Conservation (phyloP, 306 rosid species). For the Begonia fuchsioides region DNA sequence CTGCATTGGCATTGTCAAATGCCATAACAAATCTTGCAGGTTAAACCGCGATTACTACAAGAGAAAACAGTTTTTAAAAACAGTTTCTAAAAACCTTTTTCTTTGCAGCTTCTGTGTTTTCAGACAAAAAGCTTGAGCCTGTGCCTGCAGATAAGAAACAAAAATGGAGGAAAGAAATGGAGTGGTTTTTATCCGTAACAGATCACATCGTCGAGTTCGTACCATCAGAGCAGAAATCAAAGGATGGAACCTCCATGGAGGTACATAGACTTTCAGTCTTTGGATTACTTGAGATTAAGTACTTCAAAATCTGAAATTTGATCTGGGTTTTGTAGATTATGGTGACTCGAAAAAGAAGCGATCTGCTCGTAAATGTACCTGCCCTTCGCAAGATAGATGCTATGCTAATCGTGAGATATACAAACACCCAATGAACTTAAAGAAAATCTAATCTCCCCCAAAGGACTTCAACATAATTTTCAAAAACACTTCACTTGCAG, state of each 20-base stretch:
- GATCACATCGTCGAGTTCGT: slow-evolving; percentile 83
- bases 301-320: no score
- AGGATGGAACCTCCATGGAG: slow-evolving; percentile 77
- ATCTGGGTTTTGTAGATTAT: slow-evolving; percentile 36
- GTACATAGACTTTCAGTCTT: slow-evolving; percentile 13
- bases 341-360: slow-evolving; percentile 82
- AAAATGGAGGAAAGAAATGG: slow-evolving; percentile 82
- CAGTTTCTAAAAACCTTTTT: slow-evolving; percentile 7
- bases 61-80: not conserved
- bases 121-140: slow-evolving; percentile 66
- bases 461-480: not conserved
- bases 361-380: slow-evolving; percentile 72
- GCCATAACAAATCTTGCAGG: slow-evolving; percentile 89
- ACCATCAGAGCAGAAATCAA: slow-evolving; percentile 52
- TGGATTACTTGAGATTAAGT: no score
- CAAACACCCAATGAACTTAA: not conserved
- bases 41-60: slow-evolving; percentile 6
- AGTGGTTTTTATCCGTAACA: slow-evolving; percentile 79
- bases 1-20: slow-evolving; percentile 93
- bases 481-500: slow-evolving; percentile 18
- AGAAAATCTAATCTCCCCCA: no score
- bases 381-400: slow-evolving; percentile 73
- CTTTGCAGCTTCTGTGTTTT: slow-evolving; percentile 71
- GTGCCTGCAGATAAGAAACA: slow-evolving; percentile 48
- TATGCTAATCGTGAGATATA: slow-evolving; percentile 64